Evolutionary conservation across 225 moss, liverwort and hornwort genomes (phyloP), one percentile per base, ranked within the genome.

Genomic region (Neckera pumila): DNA sequence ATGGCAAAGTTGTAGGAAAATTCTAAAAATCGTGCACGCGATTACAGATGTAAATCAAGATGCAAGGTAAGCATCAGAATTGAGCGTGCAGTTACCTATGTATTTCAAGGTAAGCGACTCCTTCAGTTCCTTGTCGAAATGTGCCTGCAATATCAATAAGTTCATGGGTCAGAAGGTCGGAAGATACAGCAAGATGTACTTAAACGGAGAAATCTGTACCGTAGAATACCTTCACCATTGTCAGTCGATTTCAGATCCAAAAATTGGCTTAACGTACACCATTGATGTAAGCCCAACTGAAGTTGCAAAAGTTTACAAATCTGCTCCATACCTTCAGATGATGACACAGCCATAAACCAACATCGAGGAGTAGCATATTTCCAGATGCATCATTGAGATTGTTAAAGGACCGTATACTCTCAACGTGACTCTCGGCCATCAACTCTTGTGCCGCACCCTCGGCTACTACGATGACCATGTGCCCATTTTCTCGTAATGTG

Each of bases 381-480:
- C 96, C 96, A 66, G 95, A 96, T 60, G 93, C 96, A 90, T 96
- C 96, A 38, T 83, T 93, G 28, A 92, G 86, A 82, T 93, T 95
- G 80, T 89, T 89, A 36, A 31, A 76, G 66, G 92, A 91, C 57
- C 91, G 92, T 78, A 88, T 85, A 66, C 88, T 86, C 81, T 87
- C 87, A 75, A 75, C 82, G 75, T 82, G 88, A 82, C 82, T 87
- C 81, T 93, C 93, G 61, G 92, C 93, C 54, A 96, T 94, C 49
- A 96, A 89, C 64, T 96, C 95, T 76, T 96, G 96, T 40, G 95
- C 96, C 66, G 96, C 96, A 36, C 96, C 96, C 82, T 96, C 96
- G 19, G 96, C 96, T 38, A 95, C 94, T 51, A 96, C 96, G 61
- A 96, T 92, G 53, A 96, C 95, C 91, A 94, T 94, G 87, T 96